Evolutionary conservation across 106 monocot genomes (phyloP), one percentile per base, ranked within the genome.

Genomic region (Acorus calamus): DNA sequence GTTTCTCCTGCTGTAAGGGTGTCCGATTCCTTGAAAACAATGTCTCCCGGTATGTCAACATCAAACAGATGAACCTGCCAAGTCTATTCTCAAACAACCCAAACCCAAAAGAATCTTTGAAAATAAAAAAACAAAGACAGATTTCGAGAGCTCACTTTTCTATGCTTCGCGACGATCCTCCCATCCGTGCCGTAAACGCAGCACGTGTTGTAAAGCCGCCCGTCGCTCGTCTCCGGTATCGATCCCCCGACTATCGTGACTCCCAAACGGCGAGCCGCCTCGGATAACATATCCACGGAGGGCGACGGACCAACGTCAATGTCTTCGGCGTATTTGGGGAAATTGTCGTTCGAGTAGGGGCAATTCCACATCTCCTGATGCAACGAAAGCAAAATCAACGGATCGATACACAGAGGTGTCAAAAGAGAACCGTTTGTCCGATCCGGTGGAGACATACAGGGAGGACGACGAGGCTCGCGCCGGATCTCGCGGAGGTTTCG

Each of bases 1-100:
- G 50, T 50, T 54, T 68, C 49, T 64, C 81, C 79, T 52, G 69
- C 65, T 6, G 69, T 55, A 7, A 79, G 62, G 11, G 70, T 66
- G 28, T 75, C 66, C 56, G 79, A 79, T 79, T 79, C 79, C 53
- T 42, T 79, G 54, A 75, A 65, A 1, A 54, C 61, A 46, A 74
- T 64, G 60, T 79, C 74, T 50, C 79, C 79, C 43, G 69, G 74
- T 8, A 79, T 68, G 49, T 77, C 62, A 10, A 69, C 14, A 49
- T 81, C 76, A 60, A 81, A 81, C 5, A 77, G 61, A 76, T 81
- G 81, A 47, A 81, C 6, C 76, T 81, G 81, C 44, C 64, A 42
- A 77, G 28, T 28, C 28, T 1, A 28, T 28, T 28, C 28, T 62
- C 46, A 58, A 53, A 44, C 14, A 14, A 55, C 28, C 6, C 5